A percentile compares a stretch with the other conserved stretches of the same genome.
Conservation (phyloP, 345 rosid species). For the Atalantia buxifolia region DNA sequence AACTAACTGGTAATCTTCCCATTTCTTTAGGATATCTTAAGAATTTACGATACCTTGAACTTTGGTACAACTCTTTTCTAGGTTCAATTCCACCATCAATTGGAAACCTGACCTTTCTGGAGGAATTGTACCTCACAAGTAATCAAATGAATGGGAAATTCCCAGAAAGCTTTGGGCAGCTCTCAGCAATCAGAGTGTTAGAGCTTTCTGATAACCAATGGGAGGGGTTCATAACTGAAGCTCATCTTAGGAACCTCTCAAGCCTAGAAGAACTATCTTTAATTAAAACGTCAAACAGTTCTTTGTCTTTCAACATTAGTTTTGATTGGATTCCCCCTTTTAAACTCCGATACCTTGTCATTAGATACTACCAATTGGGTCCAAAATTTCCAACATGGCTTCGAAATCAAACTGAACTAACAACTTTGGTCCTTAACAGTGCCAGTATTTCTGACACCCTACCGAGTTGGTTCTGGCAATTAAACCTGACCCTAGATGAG, state of each 20-base stretch:
- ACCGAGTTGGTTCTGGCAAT: slow-evolving; percentile 34
- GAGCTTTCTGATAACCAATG: slow-evolving; percentile 20
- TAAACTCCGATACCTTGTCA: too few species aligned
- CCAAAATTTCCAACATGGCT: slow-evolving; percentile 24
- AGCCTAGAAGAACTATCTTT: slow-evolving; percentile 13
- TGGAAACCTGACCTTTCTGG: slow-evolving; percentile 20
- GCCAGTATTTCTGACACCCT: slow-evolving; percentile 22
- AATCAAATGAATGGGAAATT: slow-evolving; percentile 29
- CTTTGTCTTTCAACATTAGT: slow-evolving; percentile 27
- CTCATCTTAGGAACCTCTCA: slow-evolving; percentile 24
- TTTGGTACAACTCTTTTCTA: slow-evolving; percentile 15
- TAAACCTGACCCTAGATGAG: background rate
- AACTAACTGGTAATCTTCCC: slow-evolving; percentile 26
- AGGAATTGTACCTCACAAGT: slow-evolving; percentile 6
- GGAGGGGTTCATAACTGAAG: slow-evolving; percentile 27
- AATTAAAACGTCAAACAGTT: slow-evolving; percentile 2
- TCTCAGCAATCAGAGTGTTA: slow-evolving; percentile 11
- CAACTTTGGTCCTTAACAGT: slow-evolving; percentile 2
- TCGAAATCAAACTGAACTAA: slow-evolving; percentile 21
- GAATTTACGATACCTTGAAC: slow-evolving; percentile 13
- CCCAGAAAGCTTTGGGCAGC: slow-evolving; percentile 26
- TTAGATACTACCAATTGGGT: too few species aligned
- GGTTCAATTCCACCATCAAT: slow-evolving; percentile 30
- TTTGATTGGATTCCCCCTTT: slow-evolving; percentile 31
- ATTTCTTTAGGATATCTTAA: slow-evolving; percentile 24